A percentile compares a stretch with the other conserved stretches of the same genome.
Evolutionary conservation across 805 yeast species (phyloP).

Genomic region (Saccharomycopsis schoenii): DNA sequence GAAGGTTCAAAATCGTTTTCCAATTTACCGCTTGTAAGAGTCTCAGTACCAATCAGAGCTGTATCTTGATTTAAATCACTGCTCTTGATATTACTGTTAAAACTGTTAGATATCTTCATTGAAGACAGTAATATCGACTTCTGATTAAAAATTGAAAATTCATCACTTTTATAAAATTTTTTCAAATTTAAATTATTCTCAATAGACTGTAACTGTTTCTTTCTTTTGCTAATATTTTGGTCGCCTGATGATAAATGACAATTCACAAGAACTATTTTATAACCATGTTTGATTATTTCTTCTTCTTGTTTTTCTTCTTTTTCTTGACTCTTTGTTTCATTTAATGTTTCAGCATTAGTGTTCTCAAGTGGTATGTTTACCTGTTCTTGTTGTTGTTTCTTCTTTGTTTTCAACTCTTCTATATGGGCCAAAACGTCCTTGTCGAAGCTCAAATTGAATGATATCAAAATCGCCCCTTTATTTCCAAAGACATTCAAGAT

Average conservation of each 20-base stretch:
- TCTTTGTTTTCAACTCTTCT: neutral
- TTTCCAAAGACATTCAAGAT: constrained; percentile 49
- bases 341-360: neutral
- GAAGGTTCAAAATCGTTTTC: neutral
- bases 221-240: constrained; percentile 29
- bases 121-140: neutral
- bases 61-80: constrained; percentile 1
- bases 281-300: constrained; percentile 24
- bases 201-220: constrained; percentile 37
- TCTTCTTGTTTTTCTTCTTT: constrained; percentile 4
- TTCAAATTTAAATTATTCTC: constrained; percentile 24
- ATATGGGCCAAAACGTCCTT: constrained; percentile 19
- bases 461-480: constrained; percentile 46
- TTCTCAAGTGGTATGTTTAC: neutral
- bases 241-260: constrained; percentile 49
- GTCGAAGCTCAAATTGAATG: constrained; percentile 33
- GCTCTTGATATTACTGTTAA: neutral
- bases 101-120: neutral
- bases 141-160: constrained; percentile 11
- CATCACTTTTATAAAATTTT: constrained; percentile 10
- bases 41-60: constrained; percentile 10
- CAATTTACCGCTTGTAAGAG: constrained; percentile 3
- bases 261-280: constrained; percentile 32
- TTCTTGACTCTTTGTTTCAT: neutral
- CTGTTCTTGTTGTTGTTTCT: neutral